Base-by-base conservation (phyloP, 768 basidiomycete species). In the Suillus fuscotomentosus region DNA sequence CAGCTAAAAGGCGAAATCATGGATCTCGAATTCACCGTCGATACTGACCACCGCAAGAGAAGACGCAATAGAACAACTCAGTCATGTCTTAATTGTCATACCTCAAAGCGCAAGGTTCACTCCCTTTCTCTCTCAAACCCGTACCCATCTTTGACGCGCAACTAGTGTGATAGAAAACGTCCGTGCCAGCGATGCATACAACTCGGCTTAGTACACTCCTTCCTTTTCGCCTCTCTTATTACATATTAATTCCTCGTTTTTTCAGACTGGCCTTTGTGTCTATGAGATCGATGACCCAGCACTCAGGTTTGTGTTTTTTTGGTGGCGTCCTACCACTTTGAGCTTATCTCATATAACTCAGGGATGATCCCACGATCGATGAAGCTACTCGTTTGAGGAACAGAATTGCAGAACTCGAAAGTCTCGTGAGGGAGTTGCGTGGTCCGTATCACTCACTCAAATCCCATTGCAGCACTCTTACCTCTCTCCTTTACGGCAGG, bases 281-380 rank as follows among this genome's bases (percentile, higher is more conserved):
- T 97, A 97, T 69, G 95, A 97, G 73, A 91, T 96, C 67, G 95
- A 96, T 73, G 94, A 94, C 76, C 92, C 92, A 15, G 88, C 90
- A 11, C 78, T 91, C 43, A 83, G 91, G 92, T 91, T 68, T 20
- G 64, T 67, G 43, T n/a, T 63, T 54, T 41, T 54, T 5, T 61
- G 31, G 59, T 61, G 13, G 53, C 34, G 31, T 61, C 20, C 5
- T 24, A 7, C 42, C 17, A 15, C 60, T 6, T 62, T 61, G 24
- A 65, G 6, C 50, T 42, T 63, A 63, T 34, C 59, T 51, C 10
- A 42, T 34, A 2, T 34, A 2, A 11, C 5, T 5, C 75, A 93
- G 92, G 75, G 92, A 94, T 73, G 93, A 95, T 77, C 93, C 94
- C 13, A 86, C 88, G 53, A 76, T 94, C n/a, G 91, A 94, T 72